Evolutionary conservation across 2,329 filamentous ascomycete species (phyloP), one percentile per base, ranked within the genome.

Genomic region (Colletotrichum musicola): DNA sequence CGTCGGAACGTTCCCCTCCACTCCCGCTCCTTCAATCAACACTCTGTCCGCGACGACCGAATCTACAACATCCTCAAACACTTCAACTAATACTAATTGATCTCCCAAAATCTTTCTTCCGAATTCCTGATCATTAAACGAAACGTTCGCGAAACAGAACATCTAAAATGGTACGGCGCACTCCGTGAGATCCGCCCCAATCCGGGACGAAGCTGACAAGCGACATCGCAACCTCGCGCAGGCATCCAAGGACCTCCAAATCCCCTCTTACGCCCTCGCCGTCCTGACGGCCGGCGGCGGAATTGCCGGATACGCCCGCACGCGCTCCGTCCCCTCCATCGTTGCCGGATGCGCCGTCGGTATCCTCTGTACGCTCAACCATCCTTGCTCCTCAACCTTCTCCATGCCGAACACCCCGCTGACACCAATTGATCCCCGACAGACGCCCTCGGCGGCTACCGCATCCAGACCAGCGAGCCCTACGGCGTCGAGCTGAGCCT

Each of bases 401-500:
- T n/a, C 18, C 25, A 13, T 14, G 4, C 25, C 27, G 7, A 3
- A 16, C 0, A 4, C 12, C 22, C 38, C 4, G 20, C 51, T 64
- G 40, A 64, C 50, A 27, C 18, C 16, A 10, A 30, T 25, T 67
- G 44, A 71, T 53, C n/a, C 27, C 7, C 20, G 38, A 22, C 71
- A 89, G 87, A 99, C 81, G 90, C 90, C 25, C 84, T 97, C 50
- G 93, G 94, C 71, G 95, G 92, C 72, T 90, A 93, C 76, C 92
- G 95, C 68, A 90, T 97, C 71, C 90, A 92, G 74, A 90, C 89
- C 74, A 84, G 87, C 70, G 87, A 94, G 78, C 79, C 92, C 3
- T 97, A 96, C 79, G 96, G 95, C 71, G 83, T 97, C 73, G 96
- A 98, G 81, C 84, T 97, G 50, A 93, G 92, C n/a, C 86, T 99